These are phyloP conservation scores for Phycomyces blakesleeanus DNA, from an alignment of 192 early-diverging fungal species.

Conservation along the genomic window DNA sequence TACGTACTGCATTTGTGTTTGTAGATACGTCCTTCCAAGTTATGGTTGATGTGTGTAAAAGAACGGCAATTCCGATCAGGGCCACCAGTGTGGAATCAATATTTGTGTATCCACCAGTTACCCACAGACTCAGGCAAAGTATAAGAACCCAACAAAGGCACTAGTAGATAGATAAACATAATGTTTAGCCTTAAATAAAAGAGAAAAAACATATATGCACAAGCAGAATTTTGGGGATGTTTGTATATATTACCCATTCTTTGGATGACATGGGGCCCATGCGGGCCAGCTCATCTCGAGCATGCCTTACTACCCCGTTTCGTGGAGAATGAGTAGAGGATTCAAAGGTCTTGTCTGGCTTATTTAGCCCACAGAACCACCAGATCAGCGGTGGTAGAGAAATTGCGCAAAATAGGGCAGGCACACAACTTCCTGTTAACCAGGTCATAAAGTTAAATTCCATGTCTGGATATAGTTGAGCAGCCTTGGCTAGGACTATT, in stretches of 20 bases:
- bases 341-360: not conserved
- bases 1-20: conserved; percentile 56
- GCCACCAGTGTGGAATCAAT: conserved; percentile 69
- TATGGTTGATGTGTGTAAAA: conserved; percentile 58
- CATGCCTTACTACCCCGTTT: conserved; percentile 8
- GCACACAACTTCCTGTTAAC: conserved; percentile 53
- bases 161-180: not conserved
- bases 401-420: conserved; percentile 33
- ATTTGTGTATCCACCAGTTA: conserved; percentile 52
- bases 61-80: conserved; percentile 50
- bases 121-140: conserved; percentile 57
- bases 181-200: no score
- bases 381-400: conserved; percentile 22
- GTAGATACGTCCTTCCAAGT: conserved; percentile 62
- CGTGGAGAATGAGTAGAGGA: no score
- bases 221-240: no score
- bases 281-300: conserved; percentile 5
- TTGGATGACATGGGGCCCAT: conserved; percentile 23
- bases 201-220: no score
- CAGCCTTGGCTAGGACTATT: conserved; percentile 57
- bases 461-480: conserved; percentile 54
- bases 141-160: conserved; percentile 51
- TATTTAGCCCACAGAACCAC: conserved; percentile 8
- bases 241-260: conserved; percentile 22
- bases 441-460: conserved; percentile 66